Percentiles rank a stretch among this genome's conserved stretches.
Evolutionary conservation across 805 yeast genomes (phyloP).

Genomic region (Kuraishia ogatae): DNA sequence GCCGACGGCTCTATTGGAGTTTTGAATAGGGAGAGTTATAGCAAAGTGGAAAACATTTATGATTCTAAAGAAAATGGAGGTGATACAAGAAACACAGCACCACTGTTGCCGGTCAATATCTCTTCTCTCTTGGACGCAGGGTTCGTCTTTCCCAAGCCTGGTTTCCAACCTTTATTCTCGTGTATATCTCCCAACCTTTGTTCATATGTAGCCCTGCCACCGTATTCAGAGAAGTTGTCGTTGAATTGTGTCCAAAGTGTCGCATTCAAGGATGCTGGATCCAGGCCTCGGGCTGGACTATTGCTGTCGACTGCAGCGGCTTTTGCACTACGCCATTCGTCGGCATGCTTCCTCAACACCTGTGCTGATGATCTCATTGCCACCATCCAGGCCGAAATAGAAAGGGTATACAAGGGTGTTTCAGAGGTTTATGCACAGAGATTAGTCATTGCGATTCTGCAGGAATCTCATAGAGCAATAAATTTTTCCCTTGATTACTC

Average conservation of each 20-base stretch:
- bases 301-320: slow-evolving; percentile 42
- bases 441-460: slow-evolving; percentile 34
- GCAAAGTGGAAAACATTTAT: slow-evolving; percentile 11
- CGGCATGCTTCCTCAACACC: slow-evolving; percentile 58
- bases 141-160: slow-evolving; percentile 33
- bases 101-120: slow-evolving; percentile 23
- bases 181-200: slow-evolving; percentile 45
- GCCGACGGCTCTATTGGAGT: slow-evolving; percentile 37
- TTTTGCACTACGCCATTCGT: slow-evolving; percentile 58
- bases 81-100: background rate
- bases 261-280: slow-evolving; percentile 3
- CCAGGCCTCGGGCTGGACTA: slow-evolving; percentile 16
- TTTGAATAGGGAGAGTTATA: slow-evolving; percentile 28
- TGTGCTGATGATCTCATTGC: slow-evolving; percentile 64
- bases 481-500: slow-evolving; percentile 63
- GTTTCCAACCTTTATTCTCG: slow-evolving; percentile 23
- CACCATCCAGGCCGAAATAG: slow-evolving; percentile 41
- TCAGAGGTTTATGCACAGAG: slow-evolving; percentile 18
- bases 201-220: slow-evolving; percentile 26
- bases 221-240: slow-evolving; percentile 12
- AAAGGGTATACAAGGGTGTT: slow-evolving; percentile 13
- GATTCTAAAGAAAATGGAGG: background rate
- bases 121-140: slow-evolving; percentile 45
- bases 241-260: slow-evolving; percentile 12
- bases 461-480: slow-evolving; percentile 69